Evolutionary conservation across 257 asterid genomes (phyloP), one percentile per base, ranked within the genome.

Genomic region (Solanum chiquidenum): DNA sequence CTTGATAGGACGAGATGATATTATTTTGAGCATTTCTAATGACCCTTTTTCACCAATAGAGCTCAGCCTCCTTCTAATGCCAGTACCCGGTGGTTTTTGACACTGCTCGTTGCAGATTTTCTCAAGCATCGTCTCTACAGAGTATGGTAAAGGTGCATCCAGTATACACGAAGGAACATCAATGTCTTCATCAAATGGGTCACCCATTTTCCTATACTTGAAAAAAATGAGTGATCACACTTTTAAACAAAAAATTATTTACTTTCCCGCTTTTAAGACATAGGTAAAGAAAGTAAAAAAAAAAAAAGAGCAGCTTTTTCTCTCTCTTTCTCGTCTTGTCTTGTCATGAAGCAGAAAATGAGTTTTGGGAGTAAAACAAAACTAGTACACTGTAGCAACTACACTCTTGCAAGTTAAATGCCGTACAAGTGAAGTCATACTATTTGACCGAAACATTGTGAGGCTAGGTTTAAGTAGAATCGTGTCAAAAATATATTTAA

Each of bases 31-130:
- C 2, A 92, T 12, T 13, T 77, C 37, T 0, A 90, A 0, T 1
- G 96, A 85, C 25, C 87, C 89, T 1, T 64, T 83, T 74, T 90
- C 94, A 5, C 94, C 94, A 1, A 91, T 89, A 9, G 79, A 87
- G 12, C 79, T 83, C 12, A 92, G 89, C 88, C 87, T 75, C 34
- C 33, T 84, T 14, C 94, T 87, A 3, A 90, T 87, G 18, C 29
- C 44, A 4, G 8, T 52, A n/a, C 73, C 75, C 18, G 88, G 87
- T 0, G 90, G 89, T 12, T 84, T 77, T 44, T 88, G 90, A 12
- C 72, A 11, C 86, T 90, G 90, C 10, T 89, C 91, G 13, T 6
- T 7, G 84, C 94, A 86, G 23, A 93, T 90, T 58, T 11, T 86
- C 9, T 12, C 6, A 1, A 93, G 66, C 74, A 86, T 44, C 34